These are phyloP conservation scores for Takakia lepidozioides DNA, from an alignment of 225 moss, liverwort and hornwort genomes.

Conservation along the genomic window DNA sequence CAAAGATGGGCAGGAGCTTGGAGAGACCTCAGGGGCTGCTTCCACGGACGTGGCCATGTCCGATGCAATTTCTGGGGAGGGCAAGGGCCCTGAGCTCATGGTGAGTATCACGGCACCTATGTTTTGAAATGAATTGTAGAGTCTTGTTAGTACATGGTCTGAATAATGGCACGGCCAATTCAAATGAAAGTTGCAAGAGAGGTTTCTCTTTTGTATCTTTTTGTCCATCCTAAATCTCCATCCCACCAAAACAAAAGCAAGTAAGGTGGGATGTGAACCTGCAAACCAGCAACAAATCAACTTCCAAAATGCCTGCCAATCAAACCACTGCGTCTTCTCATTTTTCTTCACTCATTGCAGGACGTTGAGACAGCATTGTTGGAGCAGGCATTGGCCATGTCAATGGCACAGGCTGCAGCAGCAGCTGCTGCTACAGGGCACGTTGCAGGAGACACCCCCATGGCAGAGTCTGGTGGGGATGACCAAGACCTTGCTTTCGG, in stretches of 20 bases:
- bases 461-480: constrained; percentile 66
- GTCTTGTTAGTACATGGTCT: no score
- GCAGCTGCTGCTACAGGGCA: constrained; percentile 48
- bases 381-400: constrained; percentile 93
- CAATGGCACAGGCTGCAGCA: constrained; percentile 75
- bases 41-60: constrained; percentile 91
- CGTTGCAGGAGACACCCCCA: constrained; percentile 55
- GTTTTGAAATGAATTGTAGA: no score
- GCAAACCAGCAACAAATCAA: no score
- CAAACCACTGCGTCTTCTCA: no score
- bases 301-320: no score
- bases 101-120: constrained; percentile 15
- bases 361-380: constrained; percentile 90
- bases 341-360: constrained; percentile 28
- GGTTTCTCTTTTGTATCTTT: no score
- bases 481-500: constrained; percentile 92
- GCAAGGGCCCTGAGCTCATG: constrained; percentile 66
- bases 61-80: constrained; percentile 53
- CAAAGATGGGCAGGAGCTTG: constrained; percentile 54
- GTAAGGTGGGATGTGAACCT: no score
- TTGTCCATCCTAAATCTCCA: no score
- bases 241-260: no score
- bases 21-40: constrained; percentile 53
- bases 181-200: no score
- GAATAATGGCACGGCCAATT: no score